phyloP scores from a whole-genome alignment of 2,329 filamentous ascomycete species.

The Colletotrichum sp. region DNA sequence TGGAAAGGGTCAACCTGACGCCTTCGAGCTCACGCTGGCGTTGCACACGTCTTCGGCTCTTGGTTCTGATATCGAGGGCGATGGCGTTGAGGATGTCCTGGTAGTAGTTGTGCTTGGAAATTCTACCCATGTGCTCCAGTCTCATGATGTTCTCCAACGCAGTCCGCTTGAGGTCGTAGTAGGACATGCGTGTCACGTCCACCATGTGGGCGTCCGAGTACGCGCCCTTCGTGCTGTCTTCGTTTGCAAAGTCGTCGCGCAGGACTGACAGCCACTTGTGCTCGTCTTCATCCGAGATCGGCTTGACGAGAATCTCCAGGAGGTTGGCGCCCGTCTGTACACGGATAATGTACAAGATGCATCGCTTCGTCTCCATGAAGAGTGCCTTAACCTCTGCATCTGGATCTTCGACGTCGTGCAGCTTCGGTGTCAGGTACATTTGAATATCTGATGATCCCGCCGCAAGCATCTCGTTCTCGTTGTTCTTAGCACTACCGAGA shows the following conservation, averaged over 20 bases:
- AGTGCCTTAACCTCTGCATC: conserved; percentile 90
- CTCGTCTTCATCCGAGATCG: conserved; percentile 86
- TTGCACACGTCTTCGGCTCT: conserved; percentile 91
- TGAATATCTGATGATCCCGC: conserved; percentile 89
- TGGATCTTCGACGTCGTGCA: conserved; percentile 90
- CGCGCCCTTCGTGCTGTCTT: conserved; percentile 75
- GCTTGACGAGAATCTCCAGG: conserved; percentile 94
- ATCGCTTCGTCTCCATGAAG: conserved; percentile 98
- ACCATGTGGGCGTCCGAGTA: conserved; percentile 89
- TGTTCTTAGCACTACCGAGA: conserved; percentile 93
- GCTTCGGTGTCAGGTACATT: conserved; percentile 86
- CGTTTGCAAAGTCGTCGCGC: conserved; percentile 78
- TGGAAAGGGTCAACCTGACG: conserved; percentile 75
- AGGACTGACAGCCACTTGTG: conserved; percentile 84
- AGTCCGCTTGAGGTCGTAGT: conserved; percentile 90
- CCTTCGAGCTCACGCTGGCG: conserved; percentile 89
- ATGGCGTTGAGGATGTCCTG: conserved; percentile 98
- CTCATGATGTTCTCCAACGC: conserved; percentile 93
- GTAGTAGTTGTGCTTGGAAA: conserved; percentile 90
- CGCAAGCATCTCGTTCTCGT: conserved; percentile 90
- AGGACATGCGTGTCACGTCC: conserved; percentile 88
- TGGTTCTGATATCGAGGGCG: conserved; percentile 94
- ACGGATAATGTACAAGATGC: conserved; percentile 95
- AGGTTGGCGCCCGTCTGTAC: conserved; percentile 91
- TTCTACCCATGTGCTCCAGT: conserved; percentile 85